Percentiles rank a stretch among this genome's conserved stretches.
phyloP scores from a whole-genome alignment of 495 filamentous ascomycete species.

The Aspergillus indologenus region DNA sequence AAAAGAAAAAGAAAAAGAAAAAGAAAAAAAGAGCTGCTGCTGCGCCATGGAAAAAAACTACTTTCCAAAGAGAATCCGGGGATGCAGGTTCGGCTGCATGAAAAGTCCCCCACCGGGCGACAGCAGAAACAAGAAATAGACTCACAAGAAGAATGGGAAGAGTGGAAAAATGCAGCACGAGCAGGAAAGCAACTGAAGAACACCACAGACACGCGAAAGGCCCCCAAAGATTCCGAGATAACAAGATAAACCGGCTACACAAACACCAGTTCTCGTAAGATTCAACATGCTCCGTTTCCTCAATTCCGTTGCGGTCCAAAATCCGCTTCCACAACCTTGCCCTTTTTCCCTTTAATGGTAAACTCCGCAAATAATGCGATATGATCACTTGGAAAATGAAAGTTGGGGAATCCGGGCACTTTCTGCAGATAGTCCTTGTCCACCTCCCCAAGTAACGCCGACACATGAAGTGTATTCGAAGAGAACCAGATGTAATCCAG shows the following conservation, averaged over 20 bases:
- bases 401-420: slow-evolving; percentile 94
- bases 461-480: slow-evolving; percentile 83
- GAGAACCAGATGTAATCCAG: slow-evolving; percentile 98
- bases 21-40: slow-evolving; percentile 19
- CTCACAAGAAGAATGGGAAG: slow-evolving; percentile 20
- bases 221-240: slow-evolving; percentile 47
- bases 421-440: slow-evolving; percentile 85
- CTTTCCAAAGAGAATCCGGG: slow-evolving; percentile 20
- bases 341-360: slow-evolving; percentile 85
- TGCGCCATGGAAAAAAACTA: slow-evolving; percentile 22
- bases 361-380: slow-evolving; percentile 91
- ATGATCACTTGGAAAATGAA: slow-evolving; percentile 96
- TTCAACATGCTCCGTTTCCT: slow-evolving; percentile 41
- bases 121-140: slow-evolving; percentile 20
- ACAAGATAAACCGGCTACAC: slow-evolving; percentile 36
- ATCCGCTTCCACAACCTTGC: slow-evolving; percentile 65
- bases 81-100: slow-evolving; percentile 18
- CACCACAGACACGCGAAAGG: slow-evolving; percentile 28
- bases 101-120: slow-evolving; percentile 10
- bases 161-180: slow-evolving; percentile 20
- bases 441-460: slow-evolving; percentile 82
- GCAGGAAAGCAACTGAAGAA: slow-evolving; percentile 21
- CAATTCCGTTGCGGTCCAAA: slow-evolving; percentile 58
- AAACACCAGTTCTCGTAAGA: slow-evolving; percentile 44
- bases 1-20: background rate